These are phyloP conservation scores for Puccinia hordei DNA, from an alignment of 1,284 basidiomycete species.

Conservation along the genomic window DNA sequence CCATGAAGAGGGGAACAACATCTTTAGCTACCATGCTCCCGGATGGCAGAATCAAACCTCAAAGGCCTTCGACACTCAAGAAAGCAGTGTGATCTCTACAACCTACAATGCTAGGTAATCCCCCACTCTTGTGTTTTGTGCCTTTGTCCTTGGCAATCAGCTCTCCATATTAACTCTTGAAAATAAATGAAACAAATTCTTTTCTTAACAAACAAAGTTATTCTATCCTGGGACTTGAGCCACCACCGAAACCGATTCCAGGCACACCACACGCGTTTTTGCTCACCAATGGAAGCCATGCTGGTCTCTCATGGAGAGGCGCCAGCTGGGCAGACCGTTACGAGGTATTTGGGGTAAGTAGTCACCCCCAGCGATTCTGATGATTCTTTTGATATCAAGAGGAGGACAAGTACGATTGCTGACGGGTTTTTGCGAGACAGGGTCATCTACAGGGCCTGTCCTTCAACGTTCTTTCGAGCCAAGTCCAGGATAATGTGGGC, in stretches of 20 bases:
- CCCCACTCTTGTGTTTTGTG: too few species aligned
- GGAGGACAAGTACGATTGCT: background rate
- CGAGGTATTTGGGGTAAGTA: conserved; percentile 34
- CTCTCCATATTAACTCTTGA: too few species aligned
- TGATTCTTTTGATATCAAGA: background rate
- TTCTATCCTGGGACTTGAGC: conserved; percentile 7
- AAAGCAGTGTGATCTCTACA: conserved; percentile 21
- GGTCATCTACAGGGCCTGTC: conserved; percentile 23
- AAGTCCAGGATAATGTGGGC: conserved; percentile 26
- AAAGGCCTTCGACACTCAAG: conserved; percentile 30
- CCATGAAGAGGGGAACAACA: conserved; percentile 38
- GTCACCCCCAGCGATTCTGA: too few species aligned
- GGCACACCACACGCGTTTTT: conserved; percentile 23
- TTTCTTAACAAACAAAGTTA: too few species aligned
- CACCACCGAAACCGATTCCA: conserved; percentile 40
- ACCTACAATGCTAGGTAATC: conserved; percentile 50
- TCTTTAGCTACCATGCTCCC: conserved; percentile 33
- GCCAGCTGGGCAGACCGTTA: conserved; percentile 44
- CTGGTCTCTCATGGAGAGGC: conserved; percentile 39
- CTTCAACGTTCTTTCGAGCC: background rate
- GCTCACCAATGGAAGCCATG: conserved; percentile 20
- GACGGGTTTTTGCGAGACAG: background rate
- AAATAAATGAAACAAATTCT: too few species aligned
- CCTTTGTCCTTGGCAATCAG: too few species aligned
- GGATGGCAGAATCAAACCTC: conserved; percentile 35